Evolutionary conservation across 2,329 filamentous ascomycete genomes (phyloP).

Genomic region (Paecilomyces variotii): DNA sequence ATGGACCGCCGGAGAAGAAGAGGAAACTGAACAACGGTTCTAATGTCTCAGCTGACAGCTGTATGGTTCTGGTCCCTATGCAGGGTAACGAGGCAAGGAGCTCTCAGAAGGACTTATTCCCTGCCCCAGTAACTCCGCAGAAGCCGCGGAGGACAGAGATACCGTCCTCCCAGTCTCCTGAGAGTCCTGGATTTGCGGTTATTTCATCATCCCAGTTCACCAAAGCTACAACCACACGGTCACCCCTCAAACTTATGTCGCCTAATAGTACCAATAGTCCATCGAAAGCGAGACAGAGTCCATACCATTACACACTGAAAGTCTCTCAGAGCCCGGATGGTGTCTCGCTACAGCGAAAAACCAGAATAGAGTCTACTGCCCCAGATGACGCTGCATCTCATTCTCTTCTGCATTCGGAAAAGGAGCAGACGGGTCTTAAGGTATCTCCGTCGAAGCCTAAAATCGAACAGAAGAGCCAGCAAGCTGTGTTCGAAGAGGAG

Average conservation of each 20-base stretch:
- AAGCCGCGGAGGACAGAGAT: constrained; percentile 26
- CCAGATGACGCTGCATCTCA: neutral
- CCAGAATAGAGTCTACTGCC: neutral
- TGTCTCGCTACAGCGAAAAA: constrained; percentile 1
- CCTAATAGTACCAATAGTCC: neutral
- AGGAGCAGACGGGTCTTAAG: no score
- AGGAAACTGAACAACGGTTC: constrained; percentile 11
- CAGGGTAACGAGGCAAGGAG: neutral
- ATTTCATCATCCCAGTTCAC: constrained; percentile 28
- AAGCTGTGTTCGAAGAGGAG: neutral
- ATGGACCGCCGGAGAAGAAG: constrained; percentile 9
- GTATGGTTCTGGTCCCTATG: neutral
- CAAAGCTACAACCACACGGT: constrained; percentile 18
- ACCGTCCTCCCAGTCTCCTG: constrained; percentile 36
- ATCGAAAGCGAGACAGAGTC: constrained; percentile 15
- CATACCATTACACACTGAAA: neutral
- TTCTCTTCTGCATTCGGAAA: neutral
- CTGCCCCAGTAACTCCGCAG: constrained; percentile 23
- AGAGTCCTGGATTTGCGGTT: constrained; percentile 31
- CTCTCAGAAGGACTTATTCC: neutral
- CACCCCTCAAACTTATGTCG: constrained; percentile 15
- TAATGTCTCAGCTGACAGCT: neutral
- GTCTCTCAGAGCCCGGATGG: constrained; percentile 3
- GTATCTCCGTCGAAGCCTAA: neutral
- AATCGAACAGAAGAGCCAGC: neutral